Conservation (phyloP, 106 monocot species). For the Alisma plantagoaquatica region DNA sequence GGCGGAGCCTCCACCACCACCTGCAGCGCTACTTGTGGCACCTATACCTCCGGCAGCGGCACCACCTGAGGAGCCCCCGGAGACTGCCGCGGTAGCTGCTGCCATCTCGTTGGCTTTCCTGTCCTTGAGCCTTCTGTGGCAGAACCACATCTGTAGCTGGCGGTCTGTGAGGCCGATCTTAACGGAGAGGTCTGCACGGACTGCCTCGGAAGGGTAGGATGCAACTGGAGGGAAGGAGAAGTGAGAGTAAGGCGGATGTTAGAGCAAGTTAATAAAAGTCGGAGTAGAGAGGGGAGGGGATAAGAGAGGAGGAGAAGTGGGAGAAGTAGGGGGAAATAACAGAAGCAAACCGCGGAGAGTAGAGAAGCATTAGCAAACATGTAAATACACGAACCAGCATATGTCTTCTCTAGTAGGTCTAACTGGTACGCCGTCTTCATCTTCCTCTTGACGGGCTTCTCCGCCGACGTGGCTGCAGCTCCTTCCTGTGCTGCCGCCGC, state of each 20-base stretch:
- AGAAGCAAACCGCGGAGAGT: not conserved
- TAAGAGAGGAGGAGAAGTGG: too few relatives aligned
- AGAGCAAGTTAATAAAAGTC: too few relatives aligned
- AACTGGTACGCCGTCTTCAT: conserved; percentile 97
- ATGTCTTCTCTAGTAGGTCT: conserved; percentile 89
- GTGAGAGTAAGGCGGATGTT: too few relatives aligned
- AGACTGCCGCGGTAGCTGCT: not conserved
- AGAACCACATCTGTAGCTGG: conserved; percentile 99
- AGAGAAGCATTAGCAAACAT: too few relatives aligned
- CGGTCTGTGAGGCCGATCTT: conserved; percentile 82
- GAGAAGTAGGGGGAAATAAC: conserved; percentile 4
- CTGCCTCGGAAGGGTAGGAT: conserved; percentile 65
- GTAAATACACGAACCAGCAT: conserved; percentile 61
- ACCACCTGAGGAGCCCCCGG: too few relatives aligned
- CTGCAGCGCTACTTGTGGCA: too few relatives aligned
- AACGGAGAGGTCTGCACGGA: conserved; percentile 68
- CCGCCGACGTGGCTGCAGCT: too few relatives aligned
- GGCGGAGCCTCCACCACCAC: too few relatives aligned
- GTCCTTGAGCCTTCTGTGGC: conserved; percentile 89
- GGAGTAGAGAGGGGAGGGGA: too few relatives aligned
- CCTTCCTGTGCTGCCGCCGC: too few relatives aligned
- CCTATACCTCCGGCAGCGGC: too few relatives aligned
- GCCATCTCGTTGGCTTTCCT: conserved; percentile 40
- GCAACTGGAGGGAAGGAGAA: too few relatives aligned
- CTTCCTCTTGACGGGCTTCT: conserved; percentile 65